Conservation (phyloP, 768 basidiomycete genomes). For the Amylocystis lapponica region DNA sequence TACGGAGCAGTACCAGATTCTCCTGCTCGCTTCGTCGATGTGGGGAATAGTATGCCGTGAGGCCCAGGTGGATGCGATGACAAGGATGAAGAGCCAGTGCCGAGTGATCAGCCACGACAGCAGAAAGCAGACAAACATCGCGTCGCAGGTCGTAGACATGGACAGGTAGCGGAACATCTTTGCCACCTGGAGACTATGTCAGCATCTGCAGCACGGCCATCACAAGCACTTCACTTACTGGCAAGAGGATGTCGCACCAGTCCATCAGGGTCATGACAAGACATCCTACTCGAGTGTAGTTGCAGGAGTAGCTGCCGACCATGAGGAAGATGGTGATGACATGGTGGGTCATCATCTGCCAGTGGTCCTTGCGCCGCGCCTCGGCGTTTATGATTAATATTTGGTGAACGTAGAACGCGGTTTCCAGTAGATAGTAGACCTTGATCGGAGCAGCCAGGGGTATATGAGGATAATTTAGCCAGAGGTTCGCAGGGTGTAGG, state of each 20-base stretch:
- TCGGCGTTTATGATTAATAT: constrained; percentile 91
- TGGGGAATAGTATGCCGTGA: constrained; percentile 42
- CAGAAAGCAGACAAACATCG: constrained; percentile 75
- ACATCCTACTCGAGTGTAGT: constrained; percentile 87
- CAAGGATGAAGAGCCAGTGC: constrained; percentile 72
- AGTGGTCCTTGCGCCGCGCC: constrained; percentile 85
- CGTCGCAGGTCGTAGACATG: constrained; percentile 57
- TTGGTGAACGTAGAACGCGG: constrained; percentile 89
- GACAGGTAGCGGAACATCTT: constrained; percentile 93
- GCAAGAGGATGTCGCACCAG: constrained; percentile 86
- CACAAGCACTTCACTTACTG: constrained; percentile 48
- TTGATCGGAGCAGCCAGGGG: constrained; percentile 79
- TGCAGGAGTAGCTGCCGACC: constrained; percentile 67
- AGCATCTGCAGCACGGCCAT: background rate
- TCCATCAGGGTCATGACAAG: constrained; percentile 93
- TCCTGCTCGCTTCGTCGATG: constrained; percentile 43
- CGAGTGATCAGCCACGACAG: constrained; percentile 89
- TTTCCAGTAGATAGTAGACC: constrained; percentile 83
- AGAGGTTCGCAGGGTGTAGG: constrained; percentile 60
- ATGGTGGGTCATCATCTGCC: constrained; percentile 96
- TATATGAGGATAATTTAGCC: constrained; percentile 78
- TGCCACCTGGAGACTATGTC: constrained; percentile 50
- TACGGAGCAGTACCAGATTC: constrained; percentile 43
- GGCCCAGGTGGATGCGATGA: constrained; percentile 62
- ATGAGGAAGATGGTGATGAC: constrained; percentile 82